Conservation (phyloP, 2,329 filamentous ascomycete genomes). For the Fusarium scirpi region DNA sequence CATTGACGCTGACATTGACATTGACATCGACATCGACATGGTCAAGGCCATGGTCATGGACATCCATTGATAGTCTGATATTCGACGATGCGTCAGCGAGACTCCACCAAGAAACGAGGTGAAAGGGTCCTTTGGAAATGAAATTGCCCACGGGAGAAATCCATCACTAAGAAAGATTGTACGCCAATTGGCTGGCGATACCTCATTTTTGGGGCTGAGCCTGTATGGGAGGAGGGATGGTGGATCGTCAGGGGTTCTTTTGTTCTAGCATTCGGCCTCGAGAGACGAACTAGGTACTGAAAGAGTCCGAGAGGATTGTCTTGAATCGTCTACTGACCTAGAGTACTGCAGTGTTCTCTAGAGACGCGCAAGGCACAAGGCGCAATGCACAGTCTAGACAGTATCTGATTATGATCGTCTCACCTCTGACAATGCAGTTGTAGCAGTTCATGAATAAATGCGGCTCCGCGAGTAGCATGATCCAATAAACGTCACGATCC, state of each 20-base stretch:
- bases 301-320: not conserved
- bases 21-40: constrained; percentile 1
- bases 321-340: not conserved
- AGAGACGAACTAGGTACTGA: not conserved
- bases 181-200: not conserved
- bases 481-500: constrained; percentile 31
- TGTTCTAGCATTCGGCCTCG: not conserved
- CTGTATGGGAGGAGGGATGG: not conserved
- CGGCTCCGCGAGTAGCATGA: constrained; percentile 15
- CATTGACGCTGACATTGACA: constrained; percentile 17
- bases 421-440: not conserved
- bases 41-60: not conserved
- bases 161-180: constrained; percentile 1
- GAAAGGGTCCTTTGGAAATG: constrained; percentile 28
- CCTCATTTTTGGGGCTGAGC: not conserved
- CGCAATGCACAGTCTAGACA: constrained; percentile 1
- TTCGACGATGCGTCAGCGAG: constrained; percentile 28
- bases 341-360: not conserved
- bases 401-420: constrained; percentile 33
- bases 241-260: constrained; percentile 4
- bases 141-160: constrained; percentile 23
- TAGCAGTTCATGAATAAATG: constrained; percentile 14
- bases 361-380: not conserved
- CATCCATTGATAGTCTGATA: constrained; percentile 3
- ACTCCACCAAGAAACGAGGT: constrained; percentile 28